Base-by-base conservation (phyloP, 2,329 filamentous ascomycete species). In the Macrophomina phaseolina region DNA sequence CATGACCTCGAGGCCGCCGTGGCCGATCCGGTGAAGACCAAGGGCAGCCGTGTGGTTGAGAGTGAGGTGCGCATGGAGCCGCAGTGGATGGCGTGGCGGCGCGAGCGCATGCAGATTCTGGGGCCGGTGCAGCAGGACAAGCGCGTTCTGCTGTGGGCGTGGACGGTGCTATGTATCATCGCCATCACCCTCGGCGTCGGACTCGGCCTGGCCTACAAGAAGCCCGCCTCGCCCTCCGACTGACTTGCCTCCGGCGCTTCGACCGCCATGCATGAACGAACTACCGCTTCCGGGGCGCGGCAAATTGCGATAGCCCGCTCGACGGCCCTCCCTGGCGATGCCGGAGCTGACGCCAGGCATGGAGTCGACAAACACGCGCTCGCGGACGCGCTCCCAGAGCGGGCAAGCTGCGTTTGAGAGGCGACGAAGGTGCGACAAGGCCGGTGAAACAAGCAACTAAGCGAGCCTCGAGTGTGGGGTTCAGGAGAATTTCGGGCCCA, bases 101-200 rank as follows among this genome's bases (percentile, higher is more conserved):
- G 63, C 51, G 63, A 65, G 51, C 63, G 63, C 32, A 51, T 52
- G 63, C 49, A 55, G 28, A 56, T 56, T 55, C 52, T 65, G 23
- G 49, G 38, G 9, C 49, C 63, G n/a, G 63, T 56, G 30, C 46
- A 65, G 51, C 63, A 65, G 38, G 63, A 65, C 63, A 65, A 65
- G 51, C 12, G 49, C 8, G 23, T 65, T 16, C 40, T 65, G 30
- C 63, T 65, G 63, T 65, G 49, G 49, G 63, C 63, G 52, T 55
- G 49, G 46, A 14, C 23, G 40, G 34, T 55, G 49, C 63, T 65
- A 40, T 46, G 63, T 51, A 55, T 65, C 30, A 8, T 65, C 8
- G 63, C 63, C 40, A 48, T 65, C 46, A 36, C 52, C 28, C 40
- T 65, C 38, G 63, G 51, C 40, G 11, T 65, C 46, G 63, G 63